Percentiles rank a stretch among this genome's conserved stretches.
Evolutionary conservation across 371 early-diverging fungal genomes (phyloP).

Genomic region (Syncephalis plumigaleata): DNA sequence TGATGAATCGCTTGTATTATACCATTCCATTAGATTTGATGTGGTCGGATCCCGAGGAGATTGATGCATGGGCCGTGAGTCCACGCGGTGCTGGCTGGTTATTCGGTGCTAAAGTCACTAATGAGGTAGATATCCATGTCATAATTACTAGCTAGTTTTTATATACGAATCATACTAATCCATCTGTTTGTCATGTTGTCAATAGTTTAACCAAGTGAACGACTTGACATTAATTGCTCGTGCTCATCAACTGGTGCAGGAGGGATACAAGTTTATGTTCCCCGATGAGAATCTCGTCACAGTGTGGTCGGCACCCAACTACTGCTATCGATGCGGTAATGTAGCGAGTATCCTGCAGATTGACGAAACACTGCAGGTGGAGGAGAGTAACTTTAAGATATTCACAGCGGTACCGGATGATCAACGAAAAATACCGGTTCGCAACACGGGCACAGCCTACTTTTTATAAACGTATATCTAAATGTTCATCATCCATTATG

Average conservation of each 20-base stretch:
- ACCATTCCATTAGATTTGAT: no score
- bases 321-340: slow-evolving; percentile 99
- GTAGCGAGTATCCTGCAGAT: slow-evolving; percentile 96
- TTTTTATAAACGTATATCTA: slow-evolving; percentile 15
- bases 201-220: slow-evolving; percentile 96
- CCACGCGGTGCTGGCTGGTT: slow-evolving; percentile 98
- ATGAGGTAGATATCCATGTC: slow-evolving; percentile 56
- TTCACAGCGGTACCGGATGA: slow-evolving; percentile 91
- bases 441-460: slow-evolving; percentile 18
- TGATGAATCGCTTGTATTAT: no score
- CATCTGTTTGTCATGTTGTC: no score
- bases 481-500: no score
- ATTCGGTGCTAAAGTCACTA: slow-evolving; percentile 94
- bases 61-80: slow-evolving; percentile 92
- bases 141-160: no score
- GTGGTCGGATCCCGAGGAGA: slow-evolving; percentile 99
- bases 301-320: slow-evolving; percentile 99
- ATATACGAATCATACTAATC: no score
- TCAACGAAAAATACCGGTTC: slow-evolving; percentile 28
- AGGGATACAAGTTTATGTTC: slow-evolving; percentile 96
- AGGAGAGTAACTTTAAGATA: slow-evolving; percentile 79
- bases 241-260: slow-evolving; percentile 96
- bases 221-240: slow-evolving; percentile 84
- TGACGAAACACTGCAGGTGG: slow-evolving; percentile 69
- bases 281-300: slow-evolving; percentile 93